Evolutionary conservation across 257 asterid species (phyloP), one percentile per base, ranked within the genome.

Genomic region (Plantago major): DNA sequence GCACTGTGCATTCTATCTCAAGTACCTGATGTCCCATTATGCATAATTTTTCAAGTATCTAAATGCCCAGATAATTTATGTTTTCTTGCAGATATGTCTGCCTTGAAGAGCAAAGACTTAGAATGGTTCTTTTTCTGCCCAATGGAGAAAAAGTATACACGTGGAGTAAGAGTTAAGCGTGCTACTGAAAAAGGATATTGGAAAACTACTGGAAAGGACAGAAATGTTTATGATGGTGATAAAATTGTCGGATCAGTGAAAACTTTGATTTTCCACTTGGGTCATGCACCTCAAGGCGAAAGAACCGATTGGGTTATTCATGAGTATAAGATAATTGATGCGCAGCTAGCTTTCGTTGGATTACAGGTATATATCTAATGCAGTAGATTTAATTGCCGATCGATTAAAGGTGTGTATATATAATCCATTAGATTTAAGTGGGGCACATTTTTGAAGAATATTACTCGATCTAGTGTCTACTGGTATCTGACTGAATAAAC

Each of bases 111-210:
- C 55, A 84, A 79, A 71, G 98, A 91, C 82, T 80, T 67, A 1
- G 92, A 91, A 64, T 91, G 98, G 98, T 88, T 75, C 75, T 91
- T 91, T 76, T 91, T 85, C 81, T 88, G 95, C 71, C 95, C 96
- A 3, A 82, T 80, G 33, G 96, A 91, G 80, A 88, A 64, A 73
- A 91, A 85, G 78, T 91, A 88, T 72, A 75, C 90, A 45, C 79
- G 84, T 73, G 96, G 98, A 46, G 51, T 12, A 19, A 81, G 95
- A 66, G 84, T 82, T 71, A 91, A 86, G 65, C 96, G 98, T 4
- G 80, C 88, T 22, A 81, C 98, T 65, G 88, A 88, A 71, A 68
- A 74, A 68, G 98, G 98, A 18, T 85, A 60, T 52, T 91, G 98
- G 98, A 91, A 91, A 67, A 75, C 94, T 57, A 91, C 98, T 0